These are phyloP conservation scores for Aspergillus clavatus DNA, from an alignment of 2,329 filamentous ascomycete species.

Conservation along the genomic window DNA sequence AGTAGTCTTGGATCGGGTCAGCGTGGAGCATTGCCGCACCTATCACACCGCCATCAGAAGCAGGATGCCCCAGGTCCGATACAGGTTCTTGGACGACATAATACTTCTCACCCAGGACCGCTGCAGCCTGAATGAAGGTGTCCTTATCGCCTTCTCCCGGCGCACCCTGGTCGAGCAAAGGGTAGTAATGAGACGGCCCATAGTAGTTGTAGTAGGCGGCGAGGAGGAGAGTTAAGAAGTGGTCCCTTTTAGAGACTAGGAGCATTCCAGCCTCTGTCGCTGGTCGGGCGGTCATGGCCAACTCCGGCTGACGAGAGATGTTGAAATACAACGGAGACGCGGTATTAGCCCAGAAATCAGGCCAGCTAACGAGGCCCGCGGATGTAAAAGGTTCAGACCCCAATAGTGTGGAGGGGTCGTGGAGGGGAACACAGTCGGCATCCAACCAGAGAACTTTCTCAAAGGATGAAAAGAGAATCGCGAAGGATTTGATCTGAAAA, in stretches of 20 bases:
- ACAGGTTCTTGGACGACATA: slow-evolving; percentile 25
- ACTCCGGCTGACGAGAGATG: slow-evolving; percentile 34
- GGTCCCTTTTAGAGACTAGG: slow-evolving; percentile 31
- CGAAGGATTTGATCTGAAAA: no score
- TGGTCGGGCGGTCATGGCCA: slow-evolving; percentile 27
- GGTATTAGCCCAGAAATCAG: no score
- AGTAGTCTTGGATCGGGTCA: slow-evolving; percentile 29
- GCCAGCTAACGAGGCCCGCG: no score
- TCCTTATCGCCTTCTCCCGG: slow-evolving; percentile 28
- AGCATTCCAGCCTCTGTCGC: slow-evolving; percentile 32
- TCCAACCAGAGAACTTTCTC: no score
- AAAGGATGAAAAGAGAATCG: no score
- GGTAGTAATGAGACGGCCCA: slow-evolving; percentile 24
- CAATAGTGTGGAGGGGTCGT: no score
- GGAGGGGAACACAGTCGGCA: no score
- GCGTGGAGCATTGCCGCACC: slow-evolving; percentile 16
- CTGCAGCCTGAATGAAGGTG: slow-evolving; percentile 25
- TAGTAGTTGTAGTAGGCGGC: slow-evolving; percentile 34
- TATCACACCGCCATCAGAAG: slow-evolving; percentile 7
- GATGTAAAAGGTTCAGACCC: no score
- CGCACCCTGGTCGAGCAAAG: slow-evolving; percentile 28
- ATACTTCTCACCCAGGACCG: slow-evolving; percentile 17
- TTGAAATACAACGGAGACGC: slow-evolving; percentile 38
- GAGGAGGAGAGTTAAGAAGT: slow-evolving; percentile 28
- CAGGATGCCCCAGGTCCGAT: slow-evolving; percentile 12